phyloP scores from a whole-genome alignment of 345 rosid genomes.

The Gossypium australe region DNA sequence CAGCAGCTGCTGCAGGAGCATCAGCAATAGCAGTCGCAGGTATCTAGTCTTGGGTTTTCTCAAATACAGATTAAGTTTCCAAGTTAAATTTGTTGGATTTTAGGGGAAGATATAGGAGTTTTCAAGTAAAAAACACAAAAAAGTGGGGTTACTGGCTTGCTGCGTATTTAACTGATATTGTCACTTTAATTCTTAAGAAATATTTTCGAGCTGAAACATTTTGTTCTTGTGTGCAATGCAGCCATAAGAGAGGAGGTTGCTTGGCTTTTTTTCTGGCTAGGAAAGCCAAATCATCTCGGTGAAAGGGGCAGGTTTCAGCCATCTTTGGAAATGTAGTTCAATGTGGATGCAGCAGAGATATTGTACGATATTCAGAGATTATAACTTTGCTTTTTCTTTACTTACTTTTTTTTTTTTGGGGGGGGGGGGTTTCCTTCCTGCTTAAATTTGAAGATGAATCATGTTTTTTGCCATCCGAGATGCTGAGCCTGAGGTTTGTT shows the following conservation, averaged over 20 bases:
- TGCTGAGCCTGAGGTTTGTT: background rate
- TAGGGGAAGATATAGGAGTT: background rate
- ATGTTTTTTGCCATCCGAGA: background rate
- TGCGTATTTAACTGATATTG: background rate
- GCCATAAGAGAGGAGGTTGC: constrained; percentile 42
- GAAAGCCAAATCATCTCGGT: constrained; percentile 15
- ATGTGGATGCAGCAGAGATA: background rate
- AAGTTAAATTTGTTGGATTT: background rate
- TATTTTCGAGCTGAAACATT: background rate
- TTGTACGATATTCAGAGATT: no score
- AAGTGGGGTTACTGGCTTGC: background rate
- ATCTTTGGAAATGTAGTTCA: background rate
- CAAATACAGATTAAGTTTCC: background rate
- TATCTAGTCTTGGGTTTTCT: constrained; percentile 2
- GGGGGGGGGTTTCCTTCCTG: no score
- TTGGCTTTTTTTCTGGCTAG: constrained; percentile 34
- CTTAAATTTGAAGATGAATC: background rate
- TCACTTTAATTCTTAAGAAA: no score
- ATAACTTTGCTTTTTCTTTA: background rate
- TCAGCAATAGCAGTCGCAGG: constrained; percentile 38
- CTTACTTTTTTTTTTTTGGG: no score
- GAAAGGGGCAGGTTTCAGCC: background rate
- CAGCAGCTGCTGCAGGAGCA: constrained; percentile 30
- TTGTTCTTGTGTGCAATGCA: constrained; percentile 20
- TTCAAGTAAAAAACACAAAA: no score